Evolutionary conservation across 352 stramenopile species (phyloP).

Genomic region (Pythium phragmiticola): DNA sequence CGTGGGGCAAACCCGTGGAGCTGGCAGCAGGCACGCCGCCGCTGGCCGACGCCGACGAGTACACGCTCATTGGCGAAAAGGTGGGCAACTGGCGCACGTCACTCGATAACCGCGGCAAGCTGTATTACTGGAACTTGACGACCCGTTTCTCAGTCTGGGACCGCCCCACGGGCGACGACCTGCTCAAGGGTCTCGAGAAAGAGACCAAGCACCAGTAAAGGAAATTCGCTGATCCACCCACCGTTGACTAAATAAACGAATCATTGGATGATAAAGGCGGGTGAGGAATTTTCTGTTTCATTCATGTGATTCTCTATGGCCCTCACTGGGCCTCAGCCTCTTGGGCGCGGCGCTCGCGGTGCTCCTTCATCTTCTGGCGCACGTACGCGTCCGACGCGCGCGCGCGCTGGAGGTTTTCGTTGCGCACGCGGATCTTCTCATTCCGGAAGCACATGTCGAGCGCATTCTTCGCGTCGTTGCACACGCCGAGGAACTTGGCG

Average conservation of each 20-base stretch:
- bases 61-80: constrained; percentile 79
- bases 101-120: constrained; percentile 81
- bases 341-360: constrained; percentile 43
- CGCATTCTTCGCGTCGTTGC: constrained; percentile 66
- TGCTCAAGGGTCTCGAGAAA: constrained; percentile 50
- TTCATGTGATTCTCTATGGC: not conserved
- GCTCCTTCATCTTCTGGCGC: constrained; percentile 76
- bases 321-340: constrained; percentile 11
- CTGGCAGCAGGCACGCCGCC: constrained; percentile 6
- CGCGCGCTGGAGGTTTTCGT: constrained; percentile 62
- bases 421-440: constrained; percentile 64
- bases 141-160: constrained; percentile 84
- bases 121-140: constrained; percentile 89
- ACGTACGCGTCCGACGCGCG: constrained; percentile 69
- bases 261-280: too few species aligned
- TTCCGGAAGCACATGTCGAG: constrained; percentile 79
- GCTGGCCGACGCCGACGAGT: constrained; percentile 44
- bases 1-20: constrained; percentile 52
- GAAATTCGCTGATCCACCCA: constrained; percentile 14
- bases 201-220: constrained; percentile 7
- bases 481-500: constrained; percentile 77
- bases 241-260: too few species aligned
- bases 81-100: constrained; percentile 84
- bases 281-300: too few species aligned
- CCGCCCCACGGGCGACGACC: constrained; percentile 53